Evolutionary conservation across 495 filamentous ascomycete species (phyloP), one percentile per base, ranked within the genome.

Genomic region (Neurospora hispaniola): DNA sequence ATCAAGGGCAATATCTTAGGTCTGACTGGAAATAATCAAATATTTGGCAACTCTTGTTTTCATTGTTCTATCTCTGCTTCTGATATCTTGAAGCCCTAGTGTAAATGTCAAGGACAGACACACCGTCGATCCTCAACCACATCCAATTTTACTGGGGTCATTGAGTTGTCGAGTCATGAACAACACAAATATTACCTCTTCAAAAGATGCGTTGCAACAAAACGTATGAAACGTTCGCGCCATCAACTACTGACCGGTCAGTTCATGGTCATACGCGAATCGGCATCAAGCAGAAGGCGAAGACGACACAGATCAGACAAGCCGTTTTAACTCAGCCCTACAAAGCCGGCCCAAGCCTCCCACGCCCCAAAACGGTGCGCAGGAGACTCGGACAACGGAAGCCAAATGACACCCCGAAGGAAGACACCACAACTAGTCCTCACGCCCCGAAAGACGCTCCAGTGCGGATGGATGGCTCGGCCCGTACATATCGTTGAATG

Each of bases 401-500:
- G 83, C 80, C 82, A 82, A 79, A 86, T 86, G 27, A 86, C 81
- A 77, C 74, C 77, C 73, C 75, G 38, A 76, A 79, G 77, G 77
- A 83, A 78, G 88, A 89, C 92, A 96, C 91, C 93, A 96, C 94
- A 93, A 96, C 94, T 89, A 78, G 86, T 96, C 93, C 87, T 96
- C 86, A 85, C 85, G 77, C 42, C 82, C 79, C 77, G 80, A 83
- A 80, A 78, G 76, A 80, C 78, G 74, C 90, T 95, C 88, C 84
- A 90, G 93, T 96, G 86, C 79, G 90, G 88, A 87, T 93, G 90
- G 87, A 89, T 89, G 88, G 85, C 87, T 93, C 87, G 91, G 92
- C 84, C 76, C 81, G 84, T 84, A 88, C 83, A 86, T 80, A 81
- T 98, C 93, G 88, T 96, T 91, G 95, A 98, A 98, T 98, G 95